A percentile compares a stretch with the other conserved stretches of the same genome.
Conservation (phyloP, 108 stramenopile genomes). For the Fragilariopsis cylindrus region DNA sequence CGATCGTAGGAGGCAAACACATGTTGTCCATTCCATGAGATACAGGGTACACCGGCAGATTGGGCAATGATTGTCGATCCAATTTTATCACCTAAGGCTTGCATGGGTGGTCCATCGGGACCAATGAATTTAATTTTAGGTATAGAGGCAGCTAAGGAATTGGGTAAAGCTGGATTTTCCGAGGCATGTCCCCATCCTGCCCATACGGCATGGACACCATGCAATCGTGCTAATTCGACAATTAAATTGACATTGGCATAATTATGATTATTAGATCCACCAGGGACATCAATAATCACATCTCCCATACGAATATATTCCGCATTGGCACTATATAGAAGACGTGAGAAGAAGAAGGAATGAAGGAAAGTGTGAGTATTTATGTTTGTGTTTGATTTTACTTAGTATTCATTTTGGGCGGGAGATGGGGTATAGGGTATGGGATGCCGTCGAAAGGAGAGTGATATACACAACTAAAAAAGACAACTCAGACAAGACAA, state of each 20-base stretch:
- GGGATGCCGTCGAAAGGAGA: too few species aligned
- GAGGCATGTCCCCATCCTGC: constrained; percentile 99
- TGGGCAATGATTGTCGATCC: constrained; percentile 99
- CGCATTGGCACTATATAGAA: constrained; percentile 98
- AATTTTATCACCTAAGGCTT: constrained; percentile 99
- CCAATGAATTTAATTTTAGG: constrained; percentile 97
- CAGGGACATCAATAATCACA: constrained; percentile 98
- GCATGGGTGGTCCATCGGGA: constrained; percentile 97
- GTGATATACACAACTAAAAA: too few species aligned
- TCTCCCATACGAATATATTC: constrained; percentile 99
- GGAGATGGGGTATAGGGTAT: too few species aligned
- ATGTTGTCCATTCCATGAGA: constrained; percentile 95
- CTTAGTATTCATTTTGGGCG: not conserved
- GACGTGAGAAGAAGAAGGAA: not conserved
- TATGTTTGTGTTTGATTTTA: not conserved
- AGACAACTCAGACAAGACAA: too few species aligned
- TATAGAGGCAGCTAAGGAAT: constrained; percentile 73
- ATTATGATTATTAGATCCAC: constrained; percentile 99
- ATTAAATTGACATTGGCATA: constrained; percentile 99
- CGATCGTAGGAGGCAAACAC: constrained; percentile 81
- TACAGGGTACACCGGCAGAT: constrained; percentile 96
- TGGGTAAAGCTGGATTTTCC: constrained; percentile 96
- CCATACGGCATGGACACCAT: constrained; percentile 99
- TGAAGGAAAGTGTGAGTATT: not conserved
- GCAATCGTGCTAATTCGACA: constrained; percentile 96